Percentiles rank a stretch among this genome's conserved stretches.
These are phyloP conservation scores for Hibiscus mutabilis DNA, from an alignment of 345 rosid species.

Conservation along the genomic window DNA sequence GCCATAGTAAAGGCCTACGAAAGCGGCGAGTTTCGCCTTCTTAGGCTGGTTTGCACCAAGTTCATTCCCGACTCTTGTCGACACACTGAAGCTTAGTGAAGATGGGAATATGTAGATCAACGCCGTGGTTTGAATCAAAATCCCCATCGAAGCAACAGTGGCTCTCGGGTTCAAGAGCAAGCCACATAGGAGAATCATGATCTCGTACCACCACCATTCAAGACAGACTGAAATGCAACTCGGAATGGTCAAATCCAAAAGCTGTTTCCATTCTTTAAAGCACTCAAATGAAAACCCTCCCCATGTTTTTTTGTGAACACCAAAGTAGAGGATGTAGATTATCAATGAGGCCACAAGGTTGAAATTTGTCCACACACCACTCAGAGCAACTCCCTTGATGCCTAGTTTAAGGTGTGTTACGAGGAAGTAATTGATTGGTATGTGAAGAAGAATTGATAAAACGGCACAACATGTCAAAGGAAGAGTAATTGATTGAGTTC, in stretches of 20 bases:
- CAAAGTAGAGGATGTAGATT: slow-evolving; percentile 47
- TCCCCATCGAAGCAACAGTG: slow-evolving; percentile 73
- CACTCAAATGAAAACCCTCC: slow-evolving; percentile 54
- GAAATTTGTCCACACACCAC: slow-evolving; percentile 67
- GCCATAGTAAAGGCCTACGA: slow-evolving; percentile 45
- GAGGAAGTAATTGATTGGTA: slow-evolving; percentile 56
- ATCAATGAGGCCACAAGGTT: slow-evolving; percentile 51
- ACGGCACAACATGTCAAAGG: slow-evolving; percentile 65
- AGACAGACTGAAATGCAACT: slow-evolving; percentile 79
- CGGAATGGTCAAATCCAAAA: slow-evolving; percentile 52
- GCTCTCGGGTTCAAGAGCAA: slow-evolving; percentile 47
- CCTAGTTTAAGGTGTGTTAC: slow-evolving; percentile 51
- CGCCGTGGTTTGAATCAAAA: slow-evolving; percentile 68
- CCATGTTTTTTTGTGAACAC: slow-evolving; percentile 45
- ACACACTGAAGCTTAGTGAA: slow-evolving; percentile 65
- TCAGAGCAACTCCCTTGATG: slow-evolving; percentile 61
- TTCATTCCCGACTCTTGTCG: slow-evolving; percentile 70
- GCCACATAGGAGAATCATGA: slow-evolving; percentile 70
- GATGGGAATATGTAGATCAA: slow-evolving; percentile 77
- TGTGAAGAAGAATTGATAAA: slow-evolving; percentile 50
- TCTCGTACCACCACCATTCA: slow-evolving; percentile 94
- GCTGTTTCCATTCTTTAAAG: slow-evolving; percentile 47
- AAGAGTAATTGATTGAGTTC: slow-evolving; percentile 67
- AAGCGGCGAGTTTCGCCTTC: slow-evolving; percentile 48
- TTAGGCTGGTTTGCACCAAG: slow-evolving; percentile 56